Evolutionary conservation across 2,329 filamentous ascomycete genomes (phyloP), one percentile per base, ranked within the genome.

Genomic region (Catunica adiposa): DNA sequence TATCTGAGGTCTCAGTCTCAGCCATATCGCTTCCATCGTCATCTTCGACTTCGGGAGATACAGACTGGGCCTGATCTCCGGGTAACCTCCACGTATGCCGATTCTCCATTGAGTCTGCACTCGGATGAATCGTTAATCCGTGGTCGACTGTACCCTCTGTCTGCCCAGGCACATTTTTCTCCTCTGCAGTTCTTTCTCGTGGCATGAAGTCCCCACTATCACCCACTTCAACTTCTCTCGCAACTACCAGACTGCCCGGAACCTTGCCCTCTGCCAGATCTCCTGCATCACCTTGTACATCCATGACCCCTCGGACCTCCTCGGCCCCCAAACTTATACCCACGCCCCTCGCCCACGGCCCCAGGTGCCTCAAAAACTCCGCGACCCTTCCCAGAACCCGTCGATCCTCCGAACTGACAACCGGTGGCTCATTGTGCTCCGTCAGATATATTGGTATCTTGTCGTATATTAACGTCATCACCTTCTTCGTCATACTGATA

Each of bases 181-280:
- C n/a, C 20, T 17, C 40, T 44, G 15, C 40, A 14, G 37, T 5
- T 38, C 37, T n/a, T 2, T 38, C 11, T 8, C 34, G 29, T n/a
- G 56, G 56, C 25, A 58, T 34, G 34, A 53, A 58, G 42, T 34
- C 34, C 1, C 31, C 17, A 44, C 53, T 53, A 5, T 22, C 42
- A 14, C 42, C 48, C 1, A 40, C 50, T 22, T 38, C 40, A 2
- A 58, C 44, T n/a, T 29, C 53, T 15, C 50, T n/a, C 9, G 54
- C 25, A 15, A 52, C 48, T n/a, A 56, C 54, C 11, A 56, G 53
- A 44, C 56, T 58, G 15, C 47, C 53, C 17, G 56, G 56, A 22
- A 31, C 40, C 38, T 53, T 29, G 1, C 56, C 56, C 20, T 26
- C 25, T 4, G 55, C n/a, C 29, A 57, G 26, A 42, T 57, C 56